phyloP scores from a whole-genome alignment of 805 yeast genomes.

The Kluyveromyces wickerhamii region DNA sequence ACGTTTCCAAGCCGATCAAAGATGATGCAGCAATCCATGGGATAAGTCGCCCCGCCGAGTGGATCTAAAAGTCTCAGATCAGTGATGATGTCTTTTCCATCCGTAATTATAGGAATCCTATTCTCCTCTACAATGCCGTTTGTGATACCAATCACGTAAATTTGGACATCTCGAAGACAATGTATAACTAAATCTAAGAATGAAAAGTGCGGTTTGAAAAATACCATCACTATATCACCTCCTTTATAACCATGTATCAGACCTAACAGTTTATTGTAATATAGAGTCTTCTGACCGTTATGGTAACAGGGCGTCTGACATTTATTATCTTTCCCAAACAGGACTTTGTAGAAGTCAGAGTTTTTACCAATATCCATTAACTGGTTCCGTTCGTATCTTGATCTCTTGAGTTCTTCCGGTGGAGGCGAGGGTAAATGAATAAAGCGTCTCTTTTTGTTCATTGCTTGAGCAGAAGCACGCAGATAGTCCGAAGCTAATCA shows the following conservation, averaged over 20 bases:
- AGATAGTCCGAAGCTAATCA: too few species aligned
- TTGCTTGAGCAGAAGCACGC: too few species aligned
- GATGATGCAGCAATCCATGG: slow-evolving; percentile 1
- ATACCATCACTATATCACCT: neutral
- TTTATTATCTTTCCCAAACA: too few species aligned
- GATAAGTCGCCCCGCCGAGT: slow-evolving; percentile 1
- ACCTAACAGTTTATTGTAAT: neutral
- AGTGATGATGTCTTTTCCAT: slow-evolving; percentile 1
- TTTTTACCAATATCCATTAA: neutral
- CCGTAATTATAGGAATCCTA: neutral
- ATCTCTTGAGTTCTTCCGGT: neutral
- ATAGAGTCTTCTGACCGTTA: too few species aligned
- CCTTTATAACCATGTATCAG: neutral
- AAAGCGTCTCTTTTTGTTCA: neutral
- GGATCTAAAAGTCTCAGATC: neutral
- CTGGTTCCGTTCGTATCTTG: neutral
- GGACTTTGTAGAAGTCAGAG: neutral
- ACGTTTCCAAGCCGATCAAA: neutral
- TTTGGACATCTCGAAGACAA: neutral
- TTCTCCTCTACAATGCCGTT: neutral
- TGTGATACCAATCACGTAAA: neutral
- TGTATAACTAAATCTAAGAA: slow-evolving; percentile 2
- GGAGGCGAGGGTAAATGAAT: neutral
- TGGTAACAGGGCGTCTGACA: too few species aligned
- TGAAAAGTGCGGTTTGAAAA: slow-evolving; percentile 3